Evolutionary conservation across 768 basidiomycete species (phyloP).

Genomic region (Polyporus arcularius): DNA sequence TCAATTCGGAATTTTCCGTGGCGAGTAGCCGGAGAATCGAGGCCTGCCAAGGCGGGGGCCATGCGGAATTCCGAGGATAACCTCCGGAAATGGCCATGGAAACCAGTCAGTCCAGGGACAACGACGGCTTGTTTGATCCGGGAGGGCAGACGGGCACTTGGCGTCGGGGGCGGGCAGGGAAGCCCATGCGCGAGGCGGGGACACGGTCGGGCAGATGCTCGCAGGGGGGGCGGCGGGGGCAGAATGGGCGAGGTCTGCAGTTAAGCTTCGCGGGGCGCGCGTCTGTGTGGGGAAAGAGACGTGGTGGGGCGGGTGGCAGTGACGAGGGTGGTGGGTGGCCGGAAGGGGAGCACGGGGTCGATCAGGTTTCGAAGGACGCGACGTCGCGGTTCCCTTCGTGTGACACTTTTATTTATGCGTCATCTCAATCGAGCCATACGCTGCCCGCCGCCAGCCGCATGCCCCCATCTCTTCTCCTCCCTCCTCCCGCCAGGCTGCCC

Average conservation of each 20-base stretch:
- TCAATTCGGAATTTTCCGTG: no score
- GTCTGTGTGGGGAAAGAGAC: conserved; percentile 12
- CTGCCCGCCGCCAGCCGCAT: background rate
- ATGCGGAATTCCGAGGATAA: no score
- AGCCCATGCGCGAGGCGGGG: no score
- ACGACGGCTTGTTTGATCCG: no score
- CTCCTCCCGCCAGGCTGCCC: background rate
- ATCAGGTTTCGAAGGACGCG: background rate
- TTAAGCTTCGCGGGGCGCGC: background rate
- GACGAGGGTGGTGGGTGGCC: background rate
- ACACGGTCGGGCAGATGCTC: no score
- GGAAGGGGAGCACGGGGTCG: background rate
- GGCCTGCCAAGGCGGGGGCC: no score
- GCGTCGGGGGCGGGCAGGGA: background rate
- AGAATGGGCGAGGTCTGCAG: no score
- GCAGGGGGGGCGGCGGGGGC: no score
- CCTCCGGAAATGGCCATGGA: no score
- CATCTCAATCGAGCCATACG: background rate
- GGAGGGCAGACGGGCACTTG: background rate
- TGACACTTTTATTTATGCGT: background rate
- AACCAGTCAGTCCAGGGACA: no score
- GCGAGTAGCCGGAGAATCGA: no score
- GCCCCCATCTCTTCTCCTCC: background rate
- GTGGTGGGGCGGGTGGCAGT: conserved; percentile 14
- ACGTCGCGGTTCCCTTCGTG: background rate